Percentiles rank a stretch among this genome's conserved stretches.
These are phyloP conservation scores for Clarireedia sp. DNA, from an alignment of 2,329 filamentous ascomycete species.

Conservation along the genomic window DNA sequence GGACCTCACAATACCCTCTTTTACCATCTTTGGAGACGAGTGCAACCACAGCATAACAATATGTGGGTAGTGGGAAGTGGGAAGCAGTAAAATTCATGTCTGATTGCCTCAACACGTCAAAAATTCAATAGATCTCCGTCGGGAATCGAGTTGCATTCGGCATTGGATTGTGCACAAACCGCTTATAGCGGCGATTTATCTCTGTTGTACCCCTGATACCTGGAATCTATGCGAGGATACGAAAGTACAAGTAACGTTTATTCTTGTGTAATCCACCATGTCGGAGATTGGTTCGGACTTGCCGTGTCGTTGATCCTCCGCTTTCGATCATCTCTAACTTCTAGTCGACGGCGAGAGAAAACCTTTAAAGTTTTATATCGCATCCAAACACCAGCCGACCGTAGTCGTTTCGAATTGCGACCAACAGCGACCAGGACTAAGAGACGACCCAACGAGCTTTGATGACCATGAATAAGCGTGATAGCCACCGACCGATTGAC, in stretches of 20 bases:
- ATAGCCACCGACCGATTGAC: not conserved
- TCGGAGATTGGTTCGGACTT: slow-evolving; percentile 5
- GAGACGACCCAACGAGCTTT: not conserved
- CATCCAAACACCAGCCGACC: not conserved
- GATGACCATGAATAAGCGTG: not conserved
- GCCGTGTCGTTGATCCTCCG: not conserved
- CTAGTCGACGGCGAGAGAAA: not conserved
- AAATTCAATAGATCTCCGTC: no score
- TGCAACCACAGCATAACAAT: no score
- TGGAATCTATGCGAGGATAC: not conserved
- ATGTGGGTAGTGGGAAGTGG: no score
- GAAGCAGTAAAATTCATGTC: no score
- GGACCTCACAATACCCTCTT: no score
- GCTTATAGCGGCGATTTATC: not conserved
- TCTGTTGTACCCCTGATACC: not conserved
- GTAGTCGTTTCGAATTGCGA: not conserved
- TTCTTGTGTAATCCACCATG: not conserved
- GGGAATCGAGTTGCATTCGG: not conserved
- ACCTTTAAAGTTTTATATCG: not conserved
- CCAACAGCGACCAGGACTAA: not conserved
- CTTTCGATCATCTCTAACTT: not conserved
- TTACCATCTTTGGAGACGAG: no score
- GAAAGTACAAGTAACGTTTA: not conserved
- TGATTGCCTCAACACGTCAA: no score
- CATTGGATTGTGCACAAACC: not conserved